phyloP scores from a whole-genome alignment of 345 rosid genomes.

The Gossypium herbaceum region DNA sequence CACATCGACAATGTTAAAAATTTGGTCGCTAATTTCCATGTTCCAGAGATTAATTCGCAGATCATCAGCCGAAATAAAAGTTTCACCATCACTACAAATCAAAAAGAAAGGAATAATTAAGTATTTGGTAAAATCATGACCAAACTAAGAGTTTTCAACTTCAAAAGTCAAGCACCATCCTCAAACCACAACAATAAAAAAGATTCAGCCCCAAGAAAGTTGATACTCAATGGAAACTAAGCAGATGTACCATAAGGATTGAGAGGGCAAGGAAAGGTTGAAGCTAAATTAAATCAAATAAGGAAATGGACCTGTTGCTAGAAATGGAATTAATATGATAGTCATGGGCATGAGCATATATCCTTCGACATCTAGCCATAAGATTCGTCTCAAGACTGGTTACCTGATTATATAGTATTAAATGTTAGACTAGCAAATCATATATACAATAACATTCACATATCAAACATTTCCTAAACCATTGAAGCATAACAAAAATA shows the following conservation, averaged over 20 bases:
- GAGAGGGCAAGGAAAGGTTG: not conserved
- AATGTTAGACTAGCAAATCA: not conserved
- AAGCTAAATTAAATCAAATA: not conserved
- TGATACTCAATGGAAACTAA: not conserved
- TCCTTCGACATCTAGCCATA: slow-evolving; percentile 91
- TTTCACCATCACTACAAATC: slow-evolving; percentile 74
- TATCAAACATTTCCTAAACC: not conserved
- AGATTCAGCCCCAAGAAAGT: not conserved
- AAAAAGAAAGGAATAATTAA: slow-evolving; percentile 8
- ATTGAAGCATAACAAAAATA: not conserved
- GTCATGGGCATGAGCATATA: slow-evolving; percentile 97
- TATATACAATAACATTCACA: not conserved
- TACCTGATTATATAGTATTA: slow-evolving; percentile 40
- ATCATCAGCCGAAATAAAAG: slow-evolving; percentile 96
- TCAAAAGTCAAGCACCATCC: not conserved
- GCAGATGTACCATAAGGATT: not conserved
- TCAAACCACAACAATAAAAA: not conserved
- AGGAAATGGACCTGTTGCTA: slow-evolving; percentile 57
- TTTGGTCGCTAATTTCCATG: slow-evolving; percentile 79
- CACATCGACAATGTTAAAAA: too few species aligned
- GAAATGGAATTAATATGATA: slow-evolving; percentile 98
- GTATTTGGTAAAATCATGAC: not conserved
- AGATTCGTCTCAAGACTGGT: slow-evolving; percentile 72
- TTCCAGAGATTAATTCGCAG: slow-evolving; percentile 97
- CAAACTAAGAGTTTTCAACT: not conserved